Evolutionary conservation across 805 yeast species (phyloP).

Genomic region (Starmerella ratchasimensis): DNA sequence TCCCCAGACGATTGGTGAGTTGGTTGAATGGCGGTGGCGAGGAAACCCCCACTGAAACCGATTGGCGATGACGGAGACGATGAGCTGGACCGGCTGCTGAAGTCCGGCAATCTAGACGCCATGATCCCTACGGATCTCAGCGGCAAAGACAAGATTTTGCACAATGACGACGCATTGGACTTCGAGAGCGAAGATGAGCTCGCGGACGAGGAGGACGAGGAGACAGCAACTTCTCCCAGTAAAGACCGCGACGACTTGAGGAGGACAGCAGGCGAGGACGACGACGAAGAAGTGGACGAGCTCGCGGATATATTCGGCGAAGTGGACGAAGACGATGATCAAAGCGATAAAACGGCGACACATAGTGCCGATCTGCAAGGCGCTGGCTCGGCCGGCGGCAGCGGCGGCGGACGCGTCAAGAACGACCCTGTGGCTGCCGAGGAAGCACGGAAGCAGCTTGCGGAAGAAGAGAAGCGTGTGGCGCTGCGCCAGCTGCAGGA

Average conservation of each 20-base stretch:
- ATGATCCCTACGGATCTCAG: conserved; percentile 25
- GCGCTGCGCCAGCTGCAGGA: conserved; percentile 21
- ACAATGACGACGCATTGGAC: conserved; percentile 86
- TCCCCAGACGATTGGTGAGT: too few species aligned
- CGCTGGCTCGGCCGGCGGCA: background rate
- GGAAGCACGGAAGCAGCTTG: conserved; percentile 8
- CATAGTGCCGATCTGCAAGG: background rate
- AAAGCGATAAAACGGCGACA: background rate
- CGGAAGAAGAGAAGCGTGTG: conserved; percentile 13
- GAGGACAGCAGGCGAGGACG: conserved; percentile 20
- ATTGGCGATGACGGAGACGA: conserved; percentile 22
- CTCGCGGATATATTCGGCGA: conserved; percentile 26
- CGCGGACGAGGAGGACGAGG: conserved; percentile 70
- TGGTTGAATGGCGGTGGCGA: too few species aligned
- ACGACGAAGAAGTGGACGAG: conserved; percentile 15
- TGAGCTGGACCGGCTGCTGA: conserved; percentile 25
- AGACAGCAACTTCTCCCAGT: conserved; percentile 2
- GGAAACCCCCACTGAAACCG: background rate
- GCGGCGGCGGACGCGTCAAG: background rate
- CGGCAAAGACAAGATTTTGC: conserved; percentile 44
- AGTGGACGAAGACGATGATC: conserved; percentile 1
- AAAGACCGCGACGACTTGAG: conserved; percentile 17
- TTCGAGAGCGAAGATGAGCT: conserved; percentile 89
- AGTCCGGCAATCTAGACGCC: conserved; percentile 21
- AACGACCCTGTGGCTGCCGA: background rate